Evolutionary conservation across 257 asterid genomes (phyloP).

Genomic region (Fraxinus quadrangulata): DNA sequence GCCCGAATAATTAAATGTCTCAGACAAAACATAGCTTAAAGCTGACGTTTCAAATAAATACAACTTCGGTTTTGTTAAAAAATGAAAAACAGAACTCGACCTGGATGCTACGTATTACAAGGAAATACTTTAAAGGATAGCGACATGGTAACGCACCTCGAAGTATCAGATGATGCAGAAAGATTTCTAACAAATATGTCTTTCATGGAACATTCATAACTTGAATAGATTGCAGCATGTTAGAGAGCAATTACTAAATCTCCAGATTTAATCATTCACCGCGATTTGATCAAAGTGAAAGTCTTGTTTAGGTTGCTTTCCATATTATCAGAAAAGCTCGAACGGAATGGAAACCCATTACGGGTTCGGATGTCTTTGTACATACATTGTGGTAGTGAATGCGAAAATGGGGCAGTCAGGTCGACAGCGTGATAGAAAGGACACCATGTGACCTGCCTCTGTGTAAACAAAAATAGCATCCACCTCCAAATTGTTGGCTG

Average conservation of each 20-base stretch:
- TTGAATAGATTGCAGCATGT: conserved; percentile 93
- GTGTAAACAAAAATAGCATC: conserved; percentile 96
- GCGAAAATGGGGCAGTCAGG: conserved; percentile 99
- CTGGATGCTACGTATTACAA: conserved; percentile 21
- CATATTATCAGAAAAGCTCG: conserved; percentile 92
- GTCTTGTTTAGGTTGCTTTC: conserved; percentile 94
- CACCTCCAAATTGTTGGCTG: conserved; percentile 90
- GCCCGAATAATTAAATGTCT: neutral
- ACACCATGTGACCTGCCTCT: conserved; percentile 90
- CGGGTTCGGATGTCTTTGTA: conserved; percentile 86
- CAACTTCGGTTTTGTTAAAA: conserved; percentile 10
- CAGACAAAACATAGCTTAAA: conserved; percentile 25
- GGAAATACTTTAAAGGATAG: conserved; percentile 9
- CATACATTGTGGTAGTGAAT: conserved; percentile 77
- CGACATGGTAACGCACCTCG: neutral
- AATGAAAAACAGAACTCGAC: conserved; percentile 23
- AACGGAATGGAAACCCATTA: conserved; percentile 98
- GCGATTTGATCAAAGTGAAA: conserved; percentile 77
- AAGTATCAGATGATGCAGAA: neutral
- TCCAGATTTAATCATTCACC: conserved; percentile 94
- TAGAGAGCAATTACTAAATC: conserved; percentile 88
- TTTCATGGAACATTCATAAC: conserved; percentile 91
- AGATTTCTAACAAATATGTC: neutral
- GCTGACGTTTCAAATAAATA: conserved; percentile 20
- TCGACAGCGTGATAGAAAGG: conserved; percentile 89